Evolutionary conservation across 352 stramenopile genomes (phyloP), one percentile per base, ranked within the genome.

Genomic region (Blastocystis sp.): DNA sequence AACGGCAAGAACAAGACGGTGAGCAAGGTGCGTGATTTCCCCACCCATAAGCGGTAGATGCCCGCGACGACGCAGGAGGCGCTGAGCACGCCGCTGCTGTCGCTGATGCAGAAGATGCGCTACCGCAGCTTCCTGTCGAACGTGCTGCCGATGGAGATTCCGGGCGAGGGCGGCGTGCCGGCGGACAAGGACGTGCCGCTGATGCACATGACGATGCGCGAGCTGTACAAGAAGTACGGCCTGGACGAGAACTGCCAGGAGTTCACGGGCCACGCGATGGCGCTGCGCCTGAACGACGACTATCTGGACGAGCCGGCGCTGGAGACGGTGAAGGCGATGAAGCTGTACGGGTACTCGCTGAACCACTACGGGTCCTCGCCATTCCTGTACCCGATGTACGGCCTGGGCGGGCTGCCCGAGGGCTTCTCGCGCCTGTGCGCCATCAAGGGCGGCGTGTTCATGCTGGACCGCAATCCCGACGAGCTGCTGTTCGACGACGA

Each of bases 221-320:
- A 99, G 88, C 92, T 99, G 11, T 99, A 98, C 89, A 94, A 96
- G 79, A 95, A 98, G 89, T 99, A 98, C 90, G 96, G 96, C 62
- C 94, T 99, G 74, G 93, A 98, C 77, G 92, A 95, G 61, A 98
- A 98, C 91, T 99, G 96, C 60, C 94, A 98, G 91, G 96, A 97
- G 91, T 99, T 99, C 92, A 98, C 98, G 91, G 97, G 95, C 40
- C 97, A 99, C 92, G 96, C 96, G 48, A 99, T 99, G 97, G 97
- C 96, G 64, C 92, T 99, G 82, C 76, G 91, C 17, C 67, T 90
- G 21, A 89, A 93, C 71, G 91, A 94, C 82, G 88, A 86, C n/a
- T 96, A 97, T 90, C 91, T 96, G 74, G 90, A 95, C 76, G 61
- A 92, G 82, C 93, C 92, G n/a, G 96, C 96, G 10, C 93, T 98